Conservation (phyloP, 2,329 filamentous ascomycete species). For the Sporothrix pallida region DNA sequence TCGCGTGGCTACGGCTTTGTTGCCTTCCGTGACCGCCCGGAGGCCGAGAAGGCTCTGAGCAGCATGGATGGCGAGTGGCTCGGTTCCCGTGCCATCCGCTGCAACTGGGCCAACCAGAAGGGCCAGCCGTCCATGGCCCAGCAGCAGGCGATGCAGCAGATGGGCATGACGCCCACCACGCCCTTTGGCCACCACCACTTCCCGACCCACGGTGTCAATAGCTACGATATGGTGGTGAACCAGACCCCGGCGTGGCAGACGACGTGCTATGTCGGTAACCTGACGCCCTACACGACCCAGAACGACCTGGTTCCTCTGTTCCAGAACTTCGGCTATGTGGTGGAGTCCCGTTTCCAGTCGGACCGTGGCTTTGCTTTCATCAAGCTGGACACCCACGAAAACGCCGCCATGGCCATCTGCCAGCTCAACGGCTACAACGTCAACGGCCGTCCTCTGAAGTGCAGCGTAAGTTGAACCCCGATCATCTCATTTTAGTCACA, state of each 20-base stretch:
- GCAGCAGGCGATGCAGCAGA: constrained; percentile 93
- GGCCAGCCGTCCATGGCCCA: constrained; percentile 98
- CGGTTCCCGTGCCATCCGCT: constrained; percentile 94
- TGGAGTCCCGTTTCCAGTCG: constrained; percentile 96
- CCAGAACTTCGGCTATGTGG: constrained; percentile 97
- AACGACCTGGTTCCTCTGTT: constrained; percentile 97
- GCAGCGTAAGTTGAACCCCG: constrained; percentile 78
- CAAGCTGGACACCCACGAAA: constrained; percentile 99
- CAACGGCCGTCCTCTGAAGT: constrained; percentile 95
- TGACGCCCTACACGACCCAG: constrained; percentile 94
- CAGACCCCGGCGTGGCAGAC: constrained; percentile 99
- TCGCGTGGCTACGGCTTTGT: constrained; percentile 98
- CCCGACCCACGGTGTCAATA: constrained; percentile 93
- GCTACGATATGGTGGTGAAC: constrained; percentile 93
- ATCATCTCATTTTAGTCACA: background rate
- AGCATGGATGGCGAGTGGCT: constrained; percentile 99
- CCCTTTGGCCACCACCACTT: constrained; percentile 98
- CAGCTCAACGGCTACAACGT: constrained; percentile 98
- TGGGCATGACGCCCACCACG: constrained; percentile 97
- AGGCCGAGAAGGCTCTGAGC: constrained; percentile 94
- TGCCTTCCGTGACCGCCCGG: constrained; percentile 89
- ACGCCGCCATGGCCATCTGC: constrained; percentile 97
- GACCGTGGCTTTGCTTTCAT: constrained; percentile 98
- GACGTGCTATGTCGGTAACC: constrained; percentile 95
- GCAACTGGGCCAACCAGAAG: constrained; percentile 99